Percentiles rank a stretch among this genome's conserved stretches.
Evolutionary conservation across 2,329 filamentous ascomycete species (phyloP).

Genomic region (Arthrinium phaeospermum): DNA sequence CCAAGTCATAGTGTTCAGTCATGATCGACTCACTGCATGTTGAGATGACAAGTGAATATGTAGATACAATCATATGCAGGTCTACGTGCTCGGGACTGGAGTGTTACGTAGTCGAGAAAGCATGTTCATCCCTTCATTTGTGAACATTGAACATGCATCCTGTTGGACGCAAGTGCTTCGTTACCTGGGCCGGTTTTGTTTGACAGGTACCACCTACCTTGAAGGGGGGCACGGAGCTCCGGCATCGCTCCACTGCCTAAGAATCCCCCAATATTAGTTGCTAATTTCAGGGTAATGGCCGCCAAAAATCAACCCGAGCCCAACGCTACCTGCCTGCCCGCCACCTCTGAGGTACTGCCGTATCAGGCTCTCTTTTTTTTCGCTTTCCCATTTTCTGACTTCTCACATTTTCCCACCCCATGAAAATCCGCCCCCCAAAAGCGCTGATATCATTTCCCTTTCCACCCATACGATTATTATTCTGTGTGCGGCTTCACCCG

Average conservation of each 20-base stretch:
- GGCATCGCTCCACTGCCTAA: conserved; percentile 16
- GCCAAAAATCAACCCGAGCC: conserved; percentile 10
- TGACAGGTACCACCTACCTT: conserved; percentile 14
- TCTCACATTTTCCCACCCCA: conserved; percentile 14
- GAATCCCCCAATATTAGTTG: conserved; percentile 10
- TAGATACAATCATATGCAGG: not conserved
- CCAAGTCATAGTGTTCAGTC: not conserved
- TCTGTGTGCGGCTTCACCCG: conserved; percentile 19
- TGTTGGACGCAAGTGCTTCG: not conserved
- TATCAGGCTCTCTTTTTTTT: not conserved
- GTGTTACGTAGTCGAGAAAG: conserved; percentile 9
- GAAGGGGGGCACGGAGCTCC: conserved; percentile 9
- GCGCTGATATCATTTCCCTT: conserved; percentile 17
- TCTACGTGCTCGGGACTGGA: not conserved
- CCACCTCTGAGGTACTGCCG: not conserved
- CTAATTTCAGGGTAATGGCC: conserved; percentile 4
- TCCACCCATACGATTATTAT: not conserved
- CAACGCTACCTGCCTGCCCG: conserved; percentile 12
- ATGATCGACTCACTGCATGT: not conserved
- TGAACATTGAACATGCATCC: not conserved
- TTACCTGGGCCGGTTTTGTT: conserved; percentile 1
- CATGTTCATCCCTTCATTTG: not conserved
- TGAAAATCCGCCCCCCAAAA: conserved; percentile 11
- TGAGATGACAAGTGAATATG: not conserved
- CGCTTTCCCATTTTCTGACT: not conserved